Evolutionary conservation across 345 rosid species (phyloP).

Genomic region (Arabis hirsuta): DNA sequence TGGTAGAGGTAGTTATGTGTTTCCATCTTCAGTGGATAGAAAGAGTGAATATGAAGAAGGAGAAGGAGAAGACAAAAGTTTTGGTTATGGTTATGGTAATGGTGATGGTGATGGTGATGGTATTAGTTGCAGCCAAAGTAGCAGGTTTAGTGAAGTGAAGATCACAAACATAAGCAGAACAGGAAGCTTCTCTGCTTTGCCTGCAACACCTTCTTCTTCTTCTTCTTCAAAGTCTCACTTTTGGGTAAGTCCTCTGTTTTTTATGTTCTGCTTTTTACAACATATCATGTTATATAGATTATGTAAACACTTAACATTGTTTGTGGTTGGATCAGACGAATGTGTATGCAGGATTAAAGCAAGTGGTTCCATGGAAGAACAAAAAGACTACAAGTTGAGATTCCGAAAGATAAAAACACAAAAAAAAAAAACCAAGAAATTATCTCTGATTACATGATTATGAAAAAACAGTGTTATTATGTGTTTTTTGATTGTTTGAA

Average conservation of each 20-base stretch:
- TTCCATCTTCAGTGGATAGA: slow-evolving; percentile 57
- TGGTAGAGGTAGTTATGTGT: slow-evolving; percentile 65
- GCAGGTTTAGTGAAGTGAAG: slow-evolving; percentile 40
- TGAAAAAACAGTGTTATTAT: slow-evolving; percentile 23
- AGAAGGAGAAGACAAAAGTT: slow-evolving; percentile 29
- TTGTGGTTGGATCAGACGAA: slow-evolving; percentile 55
- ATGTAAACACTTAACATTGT: background rate
- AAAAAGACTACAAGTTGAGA: slow-evolving; percentile 45
- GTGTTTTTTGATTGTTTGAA: slow-evolving; percentile 34
- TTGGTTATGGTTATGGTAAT: slow-evolving; percentile 15
- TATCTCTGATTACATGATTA: background rate
- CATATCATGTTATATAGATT: background rate
- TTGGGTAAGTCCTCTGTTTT: slow-evolving; percentile 63
- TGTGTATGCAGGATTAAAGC: slow-evolving; percentile 71
- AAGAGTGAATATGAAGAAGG: slow-evolving; percentile 40
- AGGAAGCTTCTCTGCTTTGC: slow-evolving; percentile 53
- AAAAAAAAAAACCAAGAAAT: background rate
- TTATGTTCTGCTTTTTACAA: slow-evolving; percentile 7
- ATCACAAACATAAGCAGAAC: slow-evolving; percentile 49
- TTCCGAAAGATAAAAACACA: slow-evolving; percentile 10
- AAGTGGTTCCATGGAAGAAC: slow-evolving; percentile 68
- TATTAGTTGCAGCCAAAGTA: slow-evolving; percentile 41
- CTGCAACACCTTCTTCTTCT: background rate
- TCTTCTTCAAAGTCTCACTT: slow-evolving; percentile 53
- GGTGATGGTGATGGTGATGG: background rate